Conservation (phyloP, 202 grass and related monocot genomes). For the Cymbopogon flexuosus region DNA sequence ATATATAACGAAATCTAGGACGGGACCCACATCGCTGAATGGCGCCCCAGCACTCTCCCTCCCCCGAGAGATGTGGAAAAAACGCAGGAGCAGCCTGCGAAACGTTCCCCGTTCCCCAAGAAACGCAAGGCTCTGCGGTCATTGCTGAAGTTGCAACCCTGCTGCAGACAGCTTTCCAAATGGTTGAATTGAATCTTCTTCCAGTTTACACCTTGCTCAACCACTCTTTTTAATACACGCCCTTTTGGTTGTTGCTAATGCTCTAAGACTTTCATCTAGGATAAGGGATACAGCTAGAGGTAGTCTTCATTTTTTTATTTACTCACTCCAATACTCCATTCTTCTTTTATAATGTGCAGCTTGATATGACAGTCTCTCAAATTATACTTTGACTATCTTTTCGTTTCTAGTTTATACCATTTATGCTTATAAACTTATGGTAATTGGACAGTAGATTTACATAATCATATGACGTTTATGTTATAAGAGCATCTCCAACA, state of each 20-base stretch:
- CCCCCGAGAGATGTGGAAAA: constrained; percentile 10
- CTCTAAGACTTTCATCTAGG: neutral
- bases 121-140: neutral
- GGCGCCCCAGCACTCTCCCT: neutral
- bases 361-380: no score
- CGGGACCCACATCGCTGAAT: neutral
- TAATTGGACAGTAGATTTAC: no score
- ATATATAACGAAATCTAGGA: constrained; percentile 38
- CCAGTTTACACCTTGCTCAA: constrained; percentile 20
- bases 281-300: neutral
- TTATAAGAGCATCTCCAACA: no score
- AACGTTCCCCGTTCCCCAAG: constrained; percentile 31
- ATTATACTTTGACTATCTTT: no score
- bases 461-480: no score
- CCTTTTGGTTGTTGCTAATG: neutral
- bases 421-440: no score
- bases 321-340: no score
- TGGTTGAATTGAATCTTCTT: constrained; percentile 24
- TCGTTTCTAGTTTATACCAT: no score
- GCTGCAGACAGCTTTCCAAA: constrained; percentile 7
- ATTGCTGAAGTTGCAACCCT: constrained; percentile 29
- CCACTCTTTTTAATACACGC: neutral
- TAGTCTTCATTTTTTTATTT: neutral
- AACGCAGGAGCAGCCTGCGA: neutral
- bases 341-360: no score